phyloP scores from a whole-genome alignment of 2,329 filamentous ascomycete species.

The Aspergillus fructus region DNA sequence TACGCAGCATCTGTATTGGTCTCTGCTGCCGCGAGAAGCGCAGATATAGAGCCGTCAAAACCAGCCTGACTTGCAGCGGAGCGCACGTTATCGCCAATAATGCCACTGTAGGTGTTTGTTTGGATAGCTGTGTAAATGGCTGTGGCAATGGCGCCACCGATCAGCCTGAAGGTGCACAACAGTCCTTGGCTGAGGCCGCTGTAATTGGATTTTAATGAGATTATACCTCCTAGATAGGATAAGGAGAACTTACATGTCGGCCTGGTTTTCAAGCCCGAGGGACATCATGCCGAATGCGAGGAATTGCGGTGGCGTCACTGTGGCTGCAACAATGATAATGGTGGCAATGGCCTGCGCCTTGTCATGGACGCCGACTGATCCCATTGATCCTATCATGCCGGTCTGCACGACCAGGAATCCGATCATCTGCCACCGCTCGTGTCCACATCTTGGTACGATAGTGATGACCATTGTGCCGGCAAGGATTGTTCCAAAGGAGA shows the following conservation, averaged over 20 bases:
- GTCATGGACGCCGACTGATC: not conserved
- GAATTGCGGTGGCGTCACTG: not conserved
- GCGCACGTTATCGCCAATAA: not conserved
- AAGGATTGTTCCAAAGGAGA: not conserved
- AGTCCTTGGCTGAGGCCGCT: not conserved
- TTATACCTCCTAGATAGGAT: not conserved
- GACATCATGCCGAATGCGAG: conserved; percentile 1
- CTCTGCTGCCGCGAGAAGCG: not conserved
- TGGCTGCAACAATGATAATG: not conserved
- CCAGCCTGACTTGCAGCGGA: not conserved
- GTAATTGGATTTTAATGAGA: not conserved
- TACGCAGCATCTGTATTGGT: not conserved
- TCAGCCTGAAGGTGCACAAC: not conserved
- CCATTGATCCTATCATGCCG: not conserved
- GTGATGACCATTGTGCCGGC: conserved; percentile 1
- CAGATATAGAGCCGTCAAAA: not conserved
- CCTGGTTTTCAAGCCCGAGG: not conserved
- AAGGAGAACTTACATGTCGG: not conserved
- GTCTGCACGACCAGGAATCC: not conserved
- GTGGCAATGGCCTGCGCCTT: not conserved
- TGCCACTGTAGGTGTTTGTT: not conserved
- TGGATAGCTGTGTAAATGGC: not conserved
- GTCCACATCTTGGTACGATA: not conserved
- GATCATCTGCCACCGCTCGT: not conserved
- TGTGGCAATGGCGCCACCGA: not conserved